Percentiles rank a stretch among this genome's conserved stretches.
phyloP scores from a whole-genome alignment of 2,329 filamentous ascomycete species.

The Chaetomium globosum region DNA sequence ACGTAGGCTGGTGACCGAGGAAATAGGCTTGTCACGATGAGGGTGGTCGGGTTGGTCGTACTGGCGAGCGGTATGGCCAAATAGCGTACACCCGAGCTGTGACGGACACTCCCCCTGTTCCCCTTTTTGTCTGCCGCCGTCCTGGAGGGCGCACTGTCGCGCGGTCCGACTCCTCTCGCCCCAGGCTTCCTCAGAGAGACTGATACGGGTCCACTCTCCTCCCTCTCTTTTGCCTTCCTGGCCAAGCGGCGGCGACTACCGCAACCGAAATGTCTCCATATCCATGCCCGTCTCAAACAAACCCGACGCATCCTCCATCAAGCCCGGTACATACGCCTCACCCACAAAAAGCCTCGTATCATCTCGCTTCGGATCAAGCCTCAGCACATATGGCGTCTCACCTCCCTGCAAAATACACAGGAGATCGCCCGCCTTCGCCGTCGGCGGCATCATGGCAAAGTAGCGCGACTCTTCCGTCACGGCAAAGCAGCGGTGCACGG shows the following conservation, averaged over 20 bases:
- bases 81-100: conserved; percentile 14
- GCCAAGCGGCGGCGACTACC: too few relatives aligned
- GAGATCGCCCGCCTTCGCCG: conserved; percentile 2
- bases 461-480: conserved; percentile 8
- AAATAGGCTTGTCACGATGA: conserved; percentile 10
- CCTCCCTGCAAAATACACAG: conserved; percentile 5
- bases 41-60: conserved; percentile 15
- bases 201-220: too few relatives aligned
- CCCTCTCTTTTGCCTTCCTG: too few relatives aligned
- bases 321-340: conserved; percentile 4
- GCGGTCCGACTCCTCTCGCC: too few relatives aligned
- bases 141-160: too few relatives aligned
- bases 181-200: too few relatives aligned
- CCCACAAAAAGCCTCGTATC: conserved; percentile 3
- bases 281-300: conserved; percentile 8
- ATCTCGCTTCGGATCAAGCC: background rate
- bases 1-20: background rate
- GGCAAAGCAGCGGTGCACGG: conserved; percentile 12
- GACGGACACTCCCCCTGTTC: conserved; percentile 13
- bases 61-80: conserved; percentile 12
- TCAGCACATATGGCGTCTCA: conserved; percentile 12
- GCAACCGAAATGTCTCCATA: conserved; percentile 8
- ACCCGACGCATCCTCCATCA: conserved; percentile 9
- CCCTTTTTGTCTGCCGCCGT: conserved; percentile 9
- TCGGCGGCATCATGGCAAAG: conserved; percentile 10